These are phyloP conservation scores for Suhomyces sp. DNA, from an alignment of 805 yeast genomes.

Conservation along the genomic window DNA sequence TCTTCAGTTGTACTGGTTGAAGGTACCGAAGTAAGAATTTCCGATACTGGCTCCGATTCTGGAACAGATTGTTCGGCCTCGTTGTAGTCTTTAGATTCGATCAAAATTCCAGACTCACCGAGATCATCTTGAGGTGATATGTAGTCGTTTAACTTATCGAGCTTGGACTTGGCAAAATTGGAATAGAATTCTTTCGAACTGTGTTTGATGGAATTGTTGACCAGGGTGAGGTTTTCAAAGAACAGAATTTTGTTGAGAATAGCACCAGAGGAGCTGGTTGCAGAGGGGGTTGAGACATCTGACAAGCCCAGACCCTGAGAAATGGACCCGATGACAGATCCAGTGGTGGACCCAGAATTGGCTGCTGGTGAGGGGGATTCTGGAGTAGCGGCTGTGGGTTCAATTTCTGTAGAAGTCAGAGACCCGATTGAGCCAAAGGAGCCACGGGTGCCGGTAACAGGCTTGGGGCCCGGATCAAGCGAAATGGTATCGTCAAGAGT, in stretches of 20 bases:
- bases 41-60: too few species aligned
- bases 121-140: slow-evolving; percentile 3
- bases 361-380: not conserved
- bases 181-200: slow-evolving; percentile 20
- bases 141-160: slow-evolving; percentile 15
- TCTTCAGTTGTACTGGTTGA: not conserved
- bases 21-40: not conserved
- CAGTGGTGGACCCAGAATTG: not conserved
- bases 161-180: slow-evolving; percentile 15
- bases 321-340: not conserved
- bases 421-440: too few species aligned
- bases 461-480: slow-evolving; percentile 1
- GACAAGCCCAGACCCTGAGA: not conserved
- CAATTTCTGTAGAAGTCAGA: too few species aligned
- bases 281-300: not conserved
- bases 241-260: slow-evolving; percentile 17
- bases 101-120: too few species aligned
- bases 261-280: not conserved
- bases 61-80: too few species aligned
- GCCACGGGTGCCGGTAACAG: not conserved
- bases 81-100: too few species aligned
- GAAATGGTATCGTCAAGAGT: slow-evolving; percentile 5
- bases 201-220: slow-evolving; percentile 20
- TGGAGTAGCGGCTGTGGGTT: not conserved
- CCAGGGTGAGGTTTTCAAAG: slow-evolving; percentile 17